Evolutionary conservation across 192 early-diverging fungal species (phyloP).

Genomic region (Mortierella antarctica): DNA sequence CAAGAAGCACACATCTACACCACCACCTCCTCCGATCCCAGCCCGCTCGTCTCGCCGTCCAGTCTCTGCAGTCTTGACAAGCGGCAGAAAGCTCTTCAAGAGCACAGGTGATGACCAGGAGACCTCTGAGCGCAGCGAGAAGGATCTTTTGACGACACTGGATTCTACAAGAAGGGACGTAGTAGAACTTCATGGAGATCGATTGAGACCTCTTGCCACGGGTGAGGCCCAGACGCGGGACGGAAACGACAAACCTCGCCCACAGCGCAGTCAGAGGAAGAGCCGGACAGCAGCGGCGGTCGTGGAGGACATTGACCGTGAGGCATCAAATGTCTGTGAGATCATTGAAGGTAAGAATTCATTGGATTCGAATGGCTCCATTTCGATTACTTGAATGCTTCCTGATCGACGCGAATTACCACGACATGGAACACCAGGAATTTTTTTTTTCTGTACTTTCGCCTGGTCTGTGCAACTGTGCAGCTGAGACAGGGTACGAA

Average conservation of each 20-base stretch:
- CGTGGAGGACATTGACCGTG: conserved; percentile 39
- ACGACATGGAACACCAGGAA: neutral
- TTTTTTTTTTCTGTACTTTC: neutral
- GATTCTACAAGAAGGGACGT: no score
- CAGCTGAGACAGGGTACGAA: neutral
- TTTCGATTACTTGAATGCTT: neutral
- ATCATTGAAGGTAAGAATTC: conserved; percentile 28
- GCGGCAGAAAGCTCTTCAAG: neutral
- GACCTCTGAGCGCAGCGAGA: no score
- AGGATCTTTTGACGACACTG: no score
- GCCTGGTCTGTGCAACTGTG: neutral
- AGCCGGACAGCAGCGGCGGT: neutral
- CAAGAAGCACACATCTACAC: conserved; percentile 34
- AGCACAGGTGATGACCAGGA: neutral
- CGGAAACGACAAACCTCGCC: neutral
- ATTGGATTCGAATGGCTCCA: neutral
- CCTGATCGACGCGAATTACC: neutral
- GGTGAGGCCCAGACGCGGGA: neutral
- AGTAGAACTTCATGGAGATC: neutral
- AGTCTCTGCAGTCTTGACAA: neutral
- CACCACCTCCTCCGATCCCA: conserved; percentile 22
- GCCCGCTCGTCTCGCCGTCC: conserved; percentile 16
- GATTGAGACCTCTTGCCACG: neutral
- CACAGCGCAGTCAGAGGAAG: neutral
- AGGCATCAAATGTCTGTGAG: conserved; percentile 40